Base-by-base conservation (phyloP, 768 basidiomycete species). In the Pleurotus giganteus region DNA sequence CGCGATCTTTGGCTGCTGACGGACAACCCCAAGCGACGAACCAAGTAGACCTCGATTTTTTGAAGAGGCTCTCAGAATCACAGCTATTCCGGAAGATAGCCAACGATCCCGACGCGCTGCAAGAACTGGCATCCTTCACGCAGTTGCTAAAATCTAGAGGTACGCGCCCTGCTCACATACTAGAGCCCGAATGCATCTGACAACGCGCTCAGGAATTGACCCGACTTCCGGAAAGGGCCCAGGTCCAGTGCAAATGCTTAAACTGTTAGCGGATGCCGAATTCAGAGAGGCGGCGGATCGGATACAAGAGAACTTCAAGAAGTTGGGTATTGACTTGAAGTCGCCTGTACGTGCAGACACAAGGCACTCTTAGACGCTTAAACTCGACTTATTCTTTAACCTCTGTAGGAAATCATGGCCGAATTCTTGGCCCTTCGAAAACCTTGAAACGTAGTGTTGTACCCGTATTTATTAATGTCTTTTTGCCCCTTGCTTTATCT, bases 271-370 rank as follows among this genome's bases (percentile, higher is more conserved):
- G 27, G 82, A 75, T 57, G 61, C 79, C 1, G 81, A 81, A 55
- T 85, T 88, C 55, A 71, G 78, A 53, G 71, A 66, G 37, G 78
- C 75, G 23, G 72, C 77, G 27, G 71, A 71, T 58, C 69, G 68
- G 36, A 70, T 85, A 4, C 68, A 73, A 47, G 73, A 73, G 12
- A 83, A 81, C 54, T 64, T 88, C 57, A 63, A 78, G 49, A 82
- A 81, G 29, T 82, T 83, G 19, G 87, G 84, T 4, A 64, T 89
- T n/a, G 80, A 87, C 62, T 53, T 85, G 31, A 67, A 65, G 31
- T 78, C 81, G 44, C 75, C 81, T 68, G 86, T 85, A 59, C 51
- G 76, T 60, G n/a, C n/a, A n/a, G n/a, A n/a, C n/a, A n/a, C n/a
- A n/a, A 13, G 46, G n/a, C 4, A 9, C 6, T 47, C 46, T 15